A percentile compares a stretch with the other conserved stretches of the same genome.
Conservation (phyloP, 208 protist genomes). For the Trypanosoma cruzi region DNA sequence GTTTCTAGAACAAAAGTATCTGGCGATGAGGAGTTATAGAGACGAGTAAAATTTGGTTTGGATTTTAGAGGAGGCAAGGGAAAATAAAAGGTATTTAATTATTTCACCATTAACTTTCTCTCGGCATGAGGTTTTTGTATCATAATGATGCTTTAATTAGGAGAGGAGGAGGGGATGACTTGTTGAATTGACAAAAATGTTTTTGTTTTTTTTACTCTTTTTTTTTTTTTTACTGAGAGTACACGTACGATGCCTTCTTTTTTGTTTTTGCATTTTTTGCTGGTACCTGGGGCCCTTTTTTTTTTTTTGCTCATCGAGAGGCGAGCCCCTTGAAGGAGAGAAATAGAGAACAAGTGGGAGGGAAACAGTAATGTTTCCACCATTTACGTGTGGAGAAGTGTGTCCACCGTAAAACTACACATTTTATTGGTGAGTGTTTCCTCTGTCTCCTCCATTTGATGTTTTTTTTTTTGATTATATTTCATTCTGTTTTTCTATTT, state of each 20-base stretch:
- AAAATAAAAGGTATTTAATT: conserved; percentile 6
- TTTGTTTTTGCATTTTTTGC: not conserved
- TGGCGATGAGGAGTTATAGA: conserved; percentile 27
- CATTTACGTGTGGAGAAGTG: not conserved
- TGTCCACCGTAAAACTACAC: not conserved
- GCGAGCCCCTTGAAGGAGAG: not conserved
- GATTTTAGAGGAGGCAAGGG: not conserved
- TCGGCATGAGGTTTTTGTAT: not conserved
- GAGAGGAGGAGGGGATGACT: not conserved
- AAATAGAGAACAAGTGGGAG: not conserved
- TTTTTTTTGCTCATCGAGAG: no score
- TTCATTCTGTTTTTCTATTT: no score
- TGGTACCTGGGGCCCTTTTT: no score
- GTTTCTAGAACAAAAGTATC: conserved; percentile 53
- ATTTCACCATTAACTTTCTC: no score
- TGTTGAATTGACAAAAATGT: not conserved
- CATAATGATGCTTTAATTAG: not conserved
- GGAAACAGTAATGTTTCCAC: not conserved
- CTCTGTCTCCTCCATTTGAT: not conserved
- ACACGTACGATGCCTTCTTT: no score
- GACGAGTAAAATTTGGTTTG: not conserved
- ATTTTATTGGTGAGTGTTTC: not conserved
- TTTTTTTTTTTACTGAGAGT: not conserved
- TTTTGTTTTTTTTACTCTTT: not conserved
- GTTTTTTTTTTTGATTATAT: not conserved